Conservation (phyloP, 2,329 filamentous ascomycete species). For the Fusarium azukiicola region DNA sequence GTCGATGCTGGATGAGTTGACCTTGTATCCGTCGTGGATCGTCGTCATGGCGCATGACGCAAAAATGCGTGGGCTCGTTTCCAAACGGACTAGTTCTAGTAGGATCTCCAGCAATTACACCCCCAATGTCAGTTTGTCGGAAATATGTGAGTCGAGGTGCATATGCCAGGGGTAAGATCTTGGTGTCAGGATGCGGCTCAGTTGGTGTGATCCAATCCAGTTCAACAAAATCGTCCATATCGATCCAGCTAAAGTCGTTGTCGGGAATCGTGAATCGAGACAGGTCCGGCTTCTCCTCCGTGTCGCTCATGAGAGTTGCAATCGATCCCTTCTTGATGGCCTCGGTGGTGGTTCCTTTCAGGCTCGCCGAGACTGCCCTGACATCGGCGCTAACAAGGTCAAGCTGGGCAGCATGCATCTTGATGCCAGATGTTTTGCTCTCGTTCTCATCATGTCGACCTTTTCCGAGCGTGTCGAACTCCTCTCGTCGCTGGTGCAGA, state of each 20-base stretch:
- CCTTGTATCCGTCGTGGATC: constrained; percentile 94
- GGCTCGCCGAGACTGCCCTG: constrained; percentile 94
- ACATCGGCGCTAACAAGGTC: constrained; percentile 96
- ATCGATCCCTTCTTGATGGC: constrained; percentile 83
- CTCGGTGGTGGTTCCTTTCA: constrained; percentile 89
- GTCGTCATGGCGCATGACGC: constrained; percentile 95
- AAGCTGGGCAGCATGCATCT: constrained; percentile 96
- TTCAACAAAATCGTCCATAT: constrained; percentile 99
- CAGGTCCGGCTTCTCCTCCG: constrained; percentile 83
- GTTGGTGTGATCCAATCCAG: constrained; percentile 97
- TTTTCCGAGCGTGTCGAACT: constrained; percentile 91
- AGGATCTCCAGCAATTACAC: constrained; percentile 89
- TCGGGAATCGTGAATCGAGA: constrained; percentile 98
- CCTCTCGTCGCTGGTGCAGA: constrained; percentile 95
- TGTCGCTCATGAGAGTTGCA: constrained; percentile 72
- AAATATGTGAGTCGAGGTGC: constrained; percentile 99
- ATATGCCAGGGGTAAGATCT: constrained; percentile 95
- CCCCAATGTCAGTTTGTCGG: constrained; percentile 95
- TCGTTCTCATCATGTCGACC: constrained; percentile 85
- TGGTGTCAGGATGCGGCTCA: constrained; percentile 94
- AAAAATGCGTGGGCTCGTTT: constrained; percentile 95
- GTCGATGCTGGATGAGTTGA: constrained; percentile 89
- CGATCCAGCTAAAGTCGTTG: constrained; percentile 97
- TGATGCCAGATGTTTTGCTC: constrained; percentile 91
- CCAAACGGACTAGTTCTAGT: constrained; percentile 94